Evolutionary conservation across 495 filamentous ascomycete species (phyloP), one percentile per base, ranked within the genome.

Genomic region (Cairneyella variabilis): DNA sequence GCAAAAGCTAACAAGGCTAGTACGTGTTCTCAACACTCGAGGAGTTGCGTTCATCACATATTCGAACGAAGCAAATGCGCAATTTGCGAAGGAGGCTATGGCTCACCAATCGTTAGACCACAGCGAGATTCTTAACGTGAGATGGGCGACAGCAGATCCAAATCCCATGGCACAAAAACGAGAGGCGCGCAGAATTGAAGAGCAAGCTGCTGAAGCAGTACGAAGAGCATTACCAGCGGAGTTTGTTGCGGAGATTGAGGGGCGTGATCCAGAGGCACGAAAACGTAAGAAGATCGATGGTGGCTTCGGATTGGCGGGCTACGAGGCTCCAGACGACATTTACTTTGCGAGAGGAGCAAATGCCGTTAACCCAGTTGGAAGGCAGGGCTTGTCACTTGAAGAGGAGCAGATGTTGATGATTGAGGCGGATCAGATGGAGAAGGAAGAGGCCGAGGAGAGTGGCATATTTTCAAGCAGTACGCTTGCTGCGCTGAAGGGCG

Each of bases 171-270:
- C 93, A 9, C 91, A 96, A 67, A 92, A 93, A 58, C 81, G 95
- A 28, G 95, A 99, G 65, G 91, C 88, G 17, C 76, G 88, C 28
- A 76, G 85, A 16, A 83, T 99, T 45, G 95, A 99, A 69, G 95
- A 99, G 67, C 92, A 97, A 69, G 95, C 95, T n/a, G 95, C 93
- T 0, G 95, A 97, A 64, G 95, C 95, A 9, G 90, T 99, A 34
- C 76, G 95, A 20, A 76, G 84, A 36, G 93, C 95, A 6, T 70
- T 99, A n/a, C 95, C 95, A 0, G 90, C 84, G 1, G 90, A 88
- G 21, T 97, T 90, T 61, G 86, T 99, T 1, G 89, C 89, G 0
- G 90, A 99, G 71, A 83, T 98, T 48, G 95, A 99, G 68, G 95
- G 93, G 9, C 82, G 85, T 27, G 90, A 95, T 59, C 86, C 86